These are phyloP conservation scores for Phyllosticta citriasiana DNA, from an alignment of 2,329 filamentous ascomycete genomes.

Conservation along the genomic window DNA sequence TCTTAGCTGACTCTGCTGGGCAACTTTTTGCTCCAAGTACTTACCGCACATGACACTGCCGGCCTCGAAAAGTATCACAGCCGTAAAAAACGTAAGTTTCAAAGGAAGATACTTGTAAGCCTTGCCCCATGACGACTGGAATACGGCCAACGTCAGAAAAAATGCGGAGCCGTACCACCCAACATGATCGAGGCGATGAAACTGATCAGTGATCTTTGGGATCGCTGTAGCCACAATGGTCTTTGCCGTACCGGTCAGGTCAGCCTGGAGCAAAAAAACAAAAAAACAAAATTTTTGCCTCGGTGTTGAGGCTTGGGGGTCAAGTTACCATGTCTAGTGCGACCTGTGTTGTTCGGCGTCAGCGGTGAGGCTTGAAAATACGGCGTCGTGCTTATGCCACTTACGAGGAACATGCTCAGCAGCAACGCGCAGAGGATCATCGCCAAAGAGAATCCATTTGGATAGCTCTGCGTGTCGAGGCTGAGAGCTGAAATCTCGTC, in stretches of 20 bases:
- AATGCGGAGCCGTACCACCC: constrained; percentile 32
- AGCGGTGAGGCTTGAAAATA: background rate
- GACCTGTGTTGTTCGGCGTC: background rate
- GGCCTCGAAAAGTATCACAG: constrained; percentile 39
- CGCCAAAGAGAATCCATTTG: background rate
- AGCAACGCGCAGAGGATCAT: background rate
- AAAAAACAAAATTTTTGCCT: background rate
- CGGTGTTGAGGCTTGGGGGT: background rate
- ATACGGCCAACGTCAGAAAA: constrained; percentile 34
- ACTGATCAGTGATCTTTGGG: constrained; percentile 20
- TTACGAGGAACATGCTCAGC: background rate
- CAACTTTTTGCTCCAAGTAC: background rate
- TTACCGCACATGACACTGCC: constrained; percentile 43
- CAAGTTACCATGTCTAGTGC: background rate
- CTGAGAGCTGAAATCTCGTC: background rate
- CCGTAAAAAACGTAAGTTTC: constrained; percentile 23
- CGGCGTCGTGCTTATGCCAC: background rate
- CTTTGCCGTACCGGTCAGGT: constrained; percentile 18
- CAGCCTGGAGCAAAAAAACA: constrained; percentile 16
- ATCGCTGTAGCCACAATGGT: constrained; percentile 20
- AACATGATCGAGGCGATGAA: constrained; percentile 21
- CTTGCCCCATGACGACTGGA: constrained; percentile 39
- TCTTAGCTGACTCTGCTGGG: too few species aligned
- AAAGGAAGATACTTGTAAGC: constrained; percentile 33
- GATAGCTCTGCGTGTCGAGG: background rate